Base-by-base conservation (phyloP, 1,139 yeast genomes). In the Kodamaea arcana region DNA sequence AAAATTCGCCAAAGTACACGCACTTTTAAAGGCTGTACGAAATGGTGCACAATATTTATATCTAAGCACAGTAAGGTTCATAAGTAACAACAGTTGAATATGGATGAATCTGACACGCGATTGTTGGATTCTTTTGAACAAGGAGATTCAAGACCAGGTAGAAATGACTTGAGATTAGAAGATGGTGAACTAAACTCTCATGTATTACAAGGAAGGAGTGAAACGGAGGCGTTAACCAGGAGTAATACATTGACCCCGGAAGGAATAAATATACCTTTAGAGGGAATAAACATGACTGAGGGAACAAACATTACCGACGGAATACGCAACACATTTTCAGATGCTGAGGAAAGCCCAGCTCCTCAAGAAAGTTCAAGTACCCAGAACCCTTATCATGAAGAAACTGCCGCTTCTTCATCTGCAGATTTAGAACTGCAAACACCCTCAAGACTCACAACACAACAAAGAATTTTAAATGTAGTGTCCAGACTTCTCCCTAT, bases 401-500 rank as follows among this genome's bases (percentile, higher is more conserved):
- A 25, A 25, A 11, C 28, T 15, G 15, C 14, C 7, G 28, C 17
- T 4, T 25, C 28, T 15, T 25, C 28, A 4, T 25, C 28, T 4
- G 23, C 23, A 10, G 50, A 47, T 32, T 39, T 51, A 34, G 65
- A 58, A 31, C 48, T 40, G 43, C 64, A 58, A 40, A 32, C 43
- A 11, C 43, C 48, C 10, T 31, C 37, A 12, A 25, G 46, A 22
- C 43, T 48, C 16, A 54, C 67, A 5, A 48, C 62, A 3, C 48
- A 54, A 17, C 61, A 60, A 39, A 47, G 73, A 23, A 49, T 63
- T 23, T 40, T 56, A 39, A 58, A 62, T 37, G 66, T 63, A 5
- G 45, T 66, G 15, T 51, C 60, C 39, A 62, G 56, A 36, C 45
- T 68, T 8, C 46, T 69, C 3, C 73, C 75, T 4, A 52, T 69